Base-by-base conservation (phyloP, 2,329 filamentous ascomycete species). In the Sporothrix brunneoviolacea region DNA sequence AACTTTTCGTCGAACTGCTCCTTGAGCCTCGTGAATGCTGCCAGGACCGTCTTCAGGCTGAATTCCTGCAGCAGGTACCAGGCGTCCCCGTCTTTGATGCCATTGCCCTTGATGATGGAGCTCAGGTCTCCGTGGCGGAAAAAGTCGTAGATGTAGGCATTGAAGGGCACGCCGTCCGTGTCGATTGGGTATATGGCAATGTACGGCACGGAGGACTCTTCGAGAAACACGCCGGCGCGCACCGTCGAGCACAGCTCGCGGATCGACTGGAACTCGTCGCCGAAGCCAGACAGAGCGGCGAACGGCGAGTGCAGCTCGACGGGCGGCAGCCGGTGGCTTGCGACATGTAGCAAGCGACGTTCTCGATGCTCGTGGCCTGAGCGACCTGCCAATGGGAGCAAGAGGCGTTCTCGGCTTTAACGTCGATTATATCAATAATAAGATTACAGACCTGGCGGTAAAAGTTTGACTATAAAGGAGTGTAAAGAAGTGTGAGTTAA, bases 61-160 rank as follows among this genome's bases (percentile, higher is more conserved):
- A 76, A 77, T 54, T 74, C 71, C 41, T 88, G 87, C 2, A 90
- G 70, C 2, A 76, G 61, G 59, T 84, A 90, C 86, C 86, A 91
- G 8, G 88, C 73, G 41, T 89, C 83, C 4, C 79, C 77, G 1
- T 70, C 67, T 39, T 77, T 79, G 60, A 91, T 82, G 3, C 75
- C 72, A 61, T 91, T 91, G 27, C 81, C 83, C 0, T 64, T 67
- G 12, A 78, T 76, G 3, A 91, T 67, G 0, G 80, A 75, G 1
- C 71, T 62, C 19, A 82, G 63, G 59, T 84, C 79, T 4, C 85
- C 86, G 58, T 91, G 82, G 64, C 81, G 86, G 72, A 80, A 90
- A 65, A 90, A 91, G 63, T 91, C 84, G 53, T 84, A 80, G 1
- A 91, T 67, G 60, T 86, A 86, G 0, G 82, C 80, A 56, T 88